Evolutionary conservation across 768 basidiomycete genomes (phyloP), one percentile per base, ranked within the genome.

Genomic region (Zangia roseola): DNA sequence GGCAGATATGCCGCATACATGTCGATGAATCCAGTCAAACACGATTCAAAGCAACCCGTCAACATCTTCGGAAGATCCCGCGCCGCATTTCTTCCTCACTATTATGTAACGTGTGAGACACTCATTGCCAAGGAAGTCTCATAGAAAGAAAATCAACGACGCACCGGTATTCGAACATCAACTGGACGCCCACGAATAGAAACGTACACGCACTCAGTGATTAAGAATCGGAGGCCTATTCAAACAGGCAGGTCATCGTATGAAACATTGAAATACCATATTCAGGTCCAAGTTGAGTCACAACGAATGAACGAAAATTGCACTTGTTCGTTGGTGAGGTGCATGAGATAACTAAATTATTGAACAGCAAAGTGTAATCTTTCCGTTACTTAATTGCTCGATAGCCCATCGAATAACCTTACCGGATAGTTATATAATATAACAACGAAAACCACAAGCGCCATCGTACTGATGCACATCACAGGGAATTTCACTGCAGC

Each of bases 131-230:
- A 12, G 30, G 26, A 24, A 13, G 23, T 16, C 2, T 7, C 3
- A 42, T 12, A 28, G 30, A 47, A 30, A 19, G 4, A 25, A n/a
- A 33, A 33, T 44, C 19, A 21, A 47, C 8, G 4, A 72, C 84
- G 17, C 54, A 88, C 91, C 91, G 74, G 68, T 98, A 98, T 61
- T 98, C 95, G 51, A 98, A 92, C 95, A 97, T 97, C 38, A 95
- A 64, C 61, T 98, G 95, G 2, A 81, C 83, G 3, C 79, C 91
- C 19, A 91, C 76, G 60, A 94, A 98, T 12, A 97, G 38, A 59
- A 83, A 83, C 2, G 59, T 72, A 41, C 78, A 78, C 0, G 84
- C 82, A 5, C 76, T n/a, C n/a, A n/a, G n/a, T 63, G 1, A 79
- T 40, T 52, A 92, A 65, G 68, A 94, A 97, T 13, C 66, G 67